Conservation (phyloP, 495 filamentous ascomycete genomes). For the Gamarada debralockiae region DNA sequence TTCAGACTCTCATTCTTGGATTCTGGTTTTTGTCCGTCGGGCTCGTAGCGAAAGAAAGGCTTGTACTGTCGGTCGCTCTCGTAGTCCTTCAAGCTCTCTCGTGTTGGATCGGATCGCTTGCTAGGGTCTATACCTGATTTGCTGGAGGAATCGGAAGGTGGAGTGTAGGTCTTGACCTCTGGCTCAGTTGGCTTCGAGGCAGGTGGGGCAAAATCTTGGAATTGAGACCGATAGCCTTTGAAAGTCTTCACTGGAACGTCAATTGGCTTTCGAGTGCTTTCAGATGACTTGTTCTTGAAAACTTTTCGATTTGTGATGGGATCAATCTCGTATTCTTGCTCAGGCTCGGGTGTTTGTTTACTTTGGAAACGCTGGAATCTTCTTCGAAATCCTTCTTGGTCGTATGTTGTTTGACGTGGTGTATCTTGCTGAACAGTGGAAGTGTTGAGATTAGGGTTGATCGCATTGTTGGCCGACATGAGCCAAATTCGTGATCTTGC, state of each 20-base stretch:
- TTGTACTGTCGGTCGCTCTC: conserved; percentile 2
- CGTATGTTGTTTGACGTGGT: neutral
- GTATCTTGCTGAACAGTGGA: neutral
- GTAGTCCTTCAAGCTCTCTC: conserved; percentile 20
- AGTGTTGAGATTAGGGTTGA: neutral
- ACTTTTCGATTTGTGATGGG: conserved; percentile 62
- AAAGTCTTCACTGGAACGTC: conserved; percentile 33
- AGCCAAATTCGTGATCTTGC: neutral
- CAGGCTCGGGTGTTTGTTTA: neutral
- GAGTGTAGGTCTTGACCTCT: neutral
- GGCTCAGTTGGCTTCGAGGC: neutral
- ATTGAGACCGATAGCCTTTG: conserved; percentile 36
- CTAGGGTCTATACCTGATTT: neutral
- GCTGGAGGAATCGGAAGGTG: conserved; percentile 13
- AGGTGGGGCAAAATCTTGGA: conserved; percentile 23
- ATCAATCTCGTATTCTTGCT: conserved; percentile 46
- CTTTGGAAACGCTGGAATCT: neutral
- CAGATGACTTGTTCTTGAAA: conserved; percentile 18
- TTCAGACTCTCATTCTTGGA: conserved; percentile 18
- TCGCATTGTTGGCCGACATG: neutral
- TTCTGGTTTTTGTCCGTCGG: conserved; percentile 8
- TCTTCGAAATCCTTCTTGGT: conserved; percentile 4
- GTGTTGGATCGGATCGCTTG: conserved; percentile 6
- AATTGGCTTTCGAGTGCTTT: conserved; percentile 10
- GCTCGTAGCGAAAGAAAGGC: conserved; percentile 8